Evolutionary conservation across 2,329 filamentous ascomycete species (phyloP), one percentile per base, ranked within the genome.

Genomic region (Aureobasidium sp.): DNA sequence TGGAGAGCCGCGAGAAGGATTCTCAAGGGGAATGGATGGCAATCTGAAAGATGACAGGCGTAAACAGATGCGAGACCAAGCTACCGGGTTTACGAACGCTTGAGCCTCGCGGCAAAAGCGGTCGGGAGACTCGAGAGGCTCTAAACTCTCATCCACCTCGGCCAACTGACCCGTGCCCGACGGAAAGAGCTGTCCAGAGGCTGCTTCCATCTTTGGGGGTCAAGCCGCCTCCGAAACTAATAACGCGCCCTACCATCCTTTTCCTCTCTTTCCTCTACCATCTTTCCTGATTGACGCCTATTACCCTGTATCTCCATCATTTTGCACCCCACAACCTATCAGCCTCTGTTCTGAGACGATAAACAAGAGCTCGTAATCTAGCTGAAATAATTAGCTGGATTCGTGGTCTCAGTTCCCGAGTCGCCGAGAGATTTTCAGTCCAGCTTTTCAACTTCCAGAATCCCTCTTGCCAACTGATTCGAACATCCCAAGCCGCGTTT

Each of bases 371-470:
- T 29, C 22, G 21, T 17, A n/a, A 24, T 12, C 14, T 2, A 11
- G 3, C 22, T 22, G 12, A 22, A 2, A 34, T 14, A 21, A 41
- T 27, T 10, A 19, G 24, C 24, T 38, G 32, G 24, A 19, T 30
- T 17, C 45, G 45, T 17, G 45, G 29, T 16, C 30, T 12, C 34
- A 12, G 32, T 6, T 27, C 45, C n/a, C 6, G n/a, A 27, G 24
- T 49, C 25, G 45, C 45, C 34, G 34, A 49, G 45, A 39, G 45
- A 49, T 49, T 49, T 49, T 49, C 44, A 12, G 5, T 37, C 34
- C 16, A 21, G 24, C 34, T 49, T 49, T 49, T 49, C 34, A 24
- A 14, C 12, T 6, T 14, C 34, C 34, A 30, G 19, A 25, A 22
- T 17, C 21, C 34, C 14, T 38, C 45, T 30, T 25, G 24, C 24